These are phyloP conservation scores for Gyromitra esculenta DNA, from an alignment of 2,329 filamentous ascomycete species.

Conservation along the genomic window DNA sequence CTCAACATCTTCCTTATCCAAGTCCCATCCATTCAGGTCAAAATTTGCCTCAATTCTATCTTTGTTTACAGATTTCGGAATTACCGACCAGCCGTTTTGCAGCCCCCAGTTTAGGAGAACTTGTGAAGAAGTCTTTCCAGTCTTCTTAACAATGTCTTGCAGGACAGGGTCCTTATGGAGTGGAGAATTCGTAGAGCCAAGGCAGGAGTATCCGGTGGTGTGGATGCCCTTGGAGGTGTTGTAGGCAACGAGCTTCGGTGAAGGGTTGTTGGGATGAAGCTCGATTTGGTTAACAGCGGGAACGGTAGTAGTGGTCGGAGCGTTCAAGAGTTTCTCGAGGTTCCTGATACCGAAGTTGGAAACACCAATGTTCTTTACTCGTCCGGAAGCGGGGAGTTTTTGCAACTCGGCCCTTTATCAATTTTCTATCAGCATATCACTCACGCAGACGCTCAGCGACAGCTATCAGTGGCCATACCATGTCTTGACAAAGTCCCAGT, in stretches of 20 bases:
- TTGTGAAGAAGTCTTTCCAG: constrained; percentile 77
- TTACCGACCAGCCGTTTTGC: constrained; percentile 81
- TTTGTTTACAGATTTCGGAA: constrained; percentile 83
- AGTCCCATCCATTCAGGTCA: constrained; percentile 76
- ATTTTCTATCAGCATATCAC: constrained; percentile 55
- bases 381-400: constrained; percentile 73
- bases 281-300: constrained; percentile 83
- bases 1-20: constrained; percentile 77
- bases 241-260: constrained; percentile 79
- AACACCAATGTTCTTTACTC: constrained; percentile 82
- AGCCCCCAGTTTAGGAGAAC: constrained; percentile 82
- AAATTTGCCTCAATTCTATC: constrained; percentile 80
- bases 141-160: constrained; percentile 70
- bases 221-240: constrained; percentile 78
- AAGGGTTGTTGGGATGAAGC: constrained; percentile 81
- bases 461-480: constrained; percentile 62
- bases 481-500: constrained; percentile 86
- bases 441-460: neutral
- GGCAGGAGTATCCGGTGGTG: constrained; percentile 76
- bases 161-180: constrained; percentile 74
- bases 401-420: constrained; percentile 69
- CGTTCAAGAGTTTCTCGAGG: constrained; percentile 77
- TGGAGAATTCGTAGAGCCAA: constrained; percentile 76
- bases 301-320: constrained; percentile 69
- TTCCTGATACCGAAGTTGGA: constrained; percentile 87